These are phyloP conservation scores for Thermomyces lanuginosus DNA, from an alignment of 2,329 filamentous ascomycete genomes.

Conservation along the genomic window DNA sequence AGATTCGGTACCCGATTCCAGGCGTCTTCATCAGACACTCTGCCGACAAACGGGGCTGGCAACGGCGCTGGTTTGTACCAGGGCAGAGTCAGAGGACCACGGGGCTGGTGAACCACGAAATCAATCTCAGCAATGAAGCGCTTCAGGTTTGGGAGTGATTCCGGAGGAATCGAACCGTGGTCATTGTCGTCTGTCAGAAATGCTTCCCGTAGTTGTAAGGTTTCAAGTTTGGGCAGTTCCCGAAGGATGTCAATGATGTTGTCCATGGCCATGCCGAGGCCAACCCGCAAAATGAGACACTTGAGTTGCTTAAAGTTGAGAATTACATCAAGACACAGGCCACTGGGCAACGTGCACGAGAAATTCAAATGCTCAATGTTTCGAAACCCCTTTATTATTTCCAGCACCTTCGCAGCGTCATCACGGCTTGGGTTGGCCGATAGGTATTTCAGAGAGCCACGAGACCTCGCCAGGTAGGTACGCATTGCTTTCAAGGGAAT, in stretches of 20 bases:
- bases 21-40: no score
- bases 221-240: slow-evolving; percentile 14
- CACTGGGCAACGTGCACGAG: slow-evolving; percentile 8
- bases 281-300: slow-evolving; percentile 11
- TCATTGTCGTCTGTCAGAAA: slow-evolving; percentile 6
- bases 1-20: slow-evolving; percentile 5
- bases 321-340: slow-evolving; percentile 14
- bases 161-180: slow-evolving; percentile 10
- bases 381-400: slow-evolving; percentile 20
- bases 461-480: no score
- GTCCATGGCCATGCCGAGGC: slow-evolving; percentile 13
- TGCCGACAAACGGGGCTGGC: no score
- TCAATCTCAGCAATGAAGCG: no score
- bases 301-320: slow-evolving; percentile 13
- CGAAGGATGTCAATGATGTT: slow-evolving; percentile 12
- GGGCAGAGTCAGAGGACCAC: no score
- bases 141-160: no score
- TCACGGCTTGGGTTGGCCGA: slow-evolving; percentile 14
- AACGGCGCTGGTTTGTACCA: no score
- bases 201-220: slow-evolving; percentile 12
- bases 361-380: slow-evolving; percentile 19
- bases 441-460: slow-evolving; percentile 14
- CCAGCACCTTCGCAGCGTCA: slow-evolving; percentile 13
- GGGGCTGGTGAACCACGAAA: no score
- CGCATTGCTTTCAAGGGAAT: no score